Evolutionary conservation across 31 red algal species (phyloP).

Genomic region (Porphyra umbilicalis): DNA sequence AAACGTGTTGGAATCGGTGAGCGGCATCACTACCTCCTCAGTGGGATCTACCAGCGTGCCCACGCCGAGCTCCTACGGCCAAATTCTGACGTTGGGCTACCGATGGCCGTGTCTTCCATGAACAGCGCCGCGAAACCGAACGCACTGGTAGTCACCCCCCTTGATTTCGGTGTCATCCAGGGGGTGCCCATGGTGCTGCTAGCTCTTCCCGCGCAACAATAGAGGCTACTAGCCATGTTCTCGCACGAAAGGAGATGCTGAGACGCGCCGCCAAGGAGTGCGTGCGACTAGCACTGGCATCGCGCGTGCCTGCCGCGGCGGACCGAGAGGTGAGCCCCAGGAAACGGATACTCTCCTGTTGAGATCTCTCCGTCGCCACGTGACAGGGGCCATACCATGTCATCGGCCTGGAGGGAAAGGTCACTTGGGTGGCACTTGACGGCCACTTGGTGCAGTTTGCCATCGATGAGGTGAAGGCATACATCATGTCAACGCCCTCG

Average conservation of each 20-base stretch:
- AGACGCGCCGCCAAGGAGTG: background rate
- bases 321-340: background rate
- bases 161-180: slow-evolving; percentile 1
- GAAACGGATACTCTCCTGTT: background rate
- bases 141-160: background rate
- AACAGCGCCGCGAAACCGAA: background rate
- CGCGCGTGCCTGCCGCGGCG: background rate
- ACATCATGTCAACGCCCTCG: background rate
- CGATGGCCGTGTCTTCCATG: background rate
- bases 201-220: background rate
- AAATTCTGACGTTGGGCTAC: background rate
- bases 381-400: background rate
- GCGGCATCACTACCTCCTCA: slow-evolving; percentile 2
- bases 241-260: background rate
- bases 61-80: background rate
- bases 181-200: background rate
- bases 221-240: background rate
- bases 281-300: background rate
- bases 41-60: background rate
- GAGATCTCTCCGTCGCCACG: slow-evolving; percentile 1
- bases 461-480: slow-evolving; percentile 3
- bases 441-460: background rate
- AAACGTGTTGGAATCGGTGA: too few relatives aligned
- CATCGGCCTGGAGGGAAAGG: background rate
- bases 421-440: background rate